Percentiles rank a stretch among this genome's conserved stretches.
These are phyloP conservation scores for Sphagnum contortum DNA, from an alignment of 225 moss, liverwort and hornwort species.

Conservation along the genomic window DNA sequence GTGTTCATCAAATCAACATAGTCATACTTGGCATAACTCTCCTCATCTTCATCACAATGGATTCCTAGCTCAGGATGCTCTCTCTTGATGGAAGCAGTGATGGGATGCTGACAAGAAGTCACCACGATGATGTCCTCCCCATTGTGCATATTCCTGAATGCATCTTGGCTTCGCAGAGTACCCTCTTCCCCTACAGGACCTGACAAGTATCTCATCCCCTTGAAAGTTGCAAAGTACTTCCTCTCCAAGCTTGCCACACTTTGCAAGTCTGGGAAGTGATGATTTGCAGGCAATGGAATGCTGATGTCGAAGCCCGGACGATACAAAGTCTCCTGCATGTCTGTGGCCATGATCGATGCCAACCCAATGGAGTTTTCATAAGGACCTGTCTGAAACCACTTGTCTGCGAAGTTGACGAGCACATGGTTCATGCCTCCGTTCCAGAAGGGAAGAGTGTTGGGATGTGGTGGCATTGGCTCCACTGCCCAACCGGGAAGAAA, in stretches of 20 bases:
- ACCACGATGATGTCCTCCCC: slow-evolving; percentile 23
- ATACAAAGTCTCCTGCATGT: slow-evolving; percentile 24
- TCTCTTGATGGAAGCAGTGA: slow-evolving; percentile 7
- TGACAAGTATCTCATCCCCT: slow-evolving; percentile 1
- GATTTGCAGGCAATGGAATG: slow-evolving; percentile 26
- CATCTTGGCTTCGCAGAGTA: not conserved
- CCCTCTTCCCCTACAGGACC: not conserved
- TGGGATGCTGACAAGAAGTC: slow-evolving; percentile 22
- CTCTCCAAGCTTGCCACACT: not conserved
- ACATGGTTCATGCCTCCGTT: slow-evolving; percentile 32
- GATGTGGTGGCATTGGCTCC: slow-evolving; percentile 5
- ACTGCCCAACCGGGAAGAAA: slow-evolving; percentile 10
- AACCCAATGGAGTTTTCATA: slow-evolving; percentile 21
- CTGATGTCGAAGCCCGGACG: slow-evolving; percentile 39
- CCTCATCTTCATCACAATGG: slow-evolving; percentile 20
- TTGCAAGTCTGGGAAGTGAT: not conserved
- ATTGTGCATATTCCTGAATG: slow-evolving; percentile 3
- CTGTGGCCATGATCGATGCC: slow-evolving; percentile 33
- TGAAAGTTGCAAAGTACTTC: slow-evolving; percentile 4
- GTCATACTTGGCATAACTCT: too few species aligned
- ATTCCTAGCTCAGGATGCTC: slow-evolving; percentile 21
- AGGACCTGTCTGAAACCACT: slow-evolving; percentile 18
- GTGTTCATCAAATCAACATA: too few species aligned
- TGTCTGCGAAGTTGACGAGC: slow-evolving; percentile 32
- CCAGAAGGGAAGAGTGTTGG: slow-evolving; percentile 19